A percentile compares a stretch with the other conserved stretches of the same genome.
These are phyloP conservation scores for Clitopilus passeckerianus DNA, from an alignment of 768 basidiomycete species.

Conservation along the genomic window DNA sequence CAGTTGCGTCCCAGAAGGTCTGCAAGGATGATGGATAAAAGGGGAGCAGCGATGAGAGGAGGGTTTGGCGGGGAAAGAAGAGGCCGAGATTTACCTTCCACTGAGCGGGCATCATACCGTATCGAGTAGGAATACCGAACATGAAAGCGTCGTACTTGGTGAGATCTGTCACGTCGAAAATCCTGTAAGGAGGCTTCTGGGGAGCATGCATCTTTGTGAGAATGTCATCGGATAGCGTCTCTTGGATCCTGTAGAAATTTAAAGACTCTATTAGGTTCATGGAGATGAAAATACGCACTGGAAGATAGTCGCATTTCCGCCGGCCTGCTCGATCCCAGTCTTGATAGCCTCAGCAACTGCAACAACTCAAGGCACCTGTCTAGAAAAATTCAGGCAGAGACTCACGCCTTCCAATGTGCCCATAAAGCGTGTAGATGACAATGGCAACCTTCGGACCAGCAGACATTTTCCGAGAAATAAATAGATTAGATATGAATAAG, in stretches of 20 bases:
- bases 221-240: slow-evolving; percentile 72
- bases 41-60: neutral
- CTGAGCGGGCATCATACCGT: slow-evolving; percentile 76
- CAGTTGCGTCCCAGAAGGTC: slow-evolving; percentile 77
- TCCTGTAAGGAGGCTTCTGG: slow-evolving; percentile 66
- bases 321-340: slow-evolving; percentile 40
- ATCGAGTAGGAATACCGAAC: slow-evolving; percentile 77
- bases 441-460: slow-evolving; percentile 54
- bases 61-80: neutral
- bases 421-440: slow-evolving; percentile 72
- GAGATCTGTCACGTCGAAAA: slow-evolving; percentile 52
- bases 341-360: slow-evolving; percentile 60
- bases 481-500: neutral
- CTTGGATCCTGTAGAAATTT: slow-evolving; percentile 39
- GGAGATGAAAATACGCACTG: slow-evolving; percentile 19
- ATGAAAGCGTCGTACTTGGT: slow-evolving; percentile 65
- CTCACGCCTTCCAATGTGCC: slow-evolving; percentile 66
- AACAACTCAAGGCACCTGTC: slow-evolving; percentile 4
- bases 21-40: neutral
- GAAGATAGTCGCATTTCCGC: slow-evolving; percentile 46
- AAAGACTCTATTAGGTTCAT: neutral
- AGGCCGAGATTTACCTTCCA: slow-evolving; percentile 43
- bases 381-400: slow-evolving; percentile 4
- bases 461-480: neutral
- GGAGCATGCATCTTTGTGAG: slow-evolving; percentile 67